Evolutionary conservation across 2,329 filamentous ascomycete species (phyloP).

Genomic region (Camillea tinctor): DNA sequence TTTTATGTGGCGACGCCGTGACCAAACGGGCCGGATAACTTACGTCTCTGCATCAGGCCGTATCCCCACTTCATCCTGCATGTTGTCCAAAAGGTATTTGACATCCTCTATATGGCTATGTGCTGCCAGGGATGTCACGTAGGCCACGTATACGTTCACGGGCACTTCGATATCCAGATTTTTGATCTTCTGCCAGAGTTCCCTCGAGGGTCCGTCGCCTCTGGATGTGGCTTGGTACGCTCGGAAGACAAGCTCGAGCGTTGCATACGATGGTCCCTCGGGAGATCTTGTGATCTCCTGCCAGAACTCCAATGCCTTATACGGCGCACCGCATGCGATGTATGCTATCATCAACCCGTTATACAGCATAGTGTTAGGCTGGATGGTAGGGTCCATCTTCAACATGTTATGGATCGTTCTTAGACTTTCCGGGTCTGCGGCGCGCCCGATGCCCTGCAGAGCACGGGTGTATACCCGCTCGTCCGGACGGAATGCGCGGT

Average conservation of each 20-base stretch:
- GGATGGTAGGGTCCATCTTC: slow-evolving; percentile 83
- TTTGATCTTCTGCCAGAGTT: slow-evolving; percentile 70
- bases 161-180: slow-evolving; percentile 79
- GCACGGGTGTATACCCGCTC: slow-evolving; percentile 74
- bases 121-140: slow-evolving; percentile 72
- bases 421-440: slow-evolving; percentile 62
- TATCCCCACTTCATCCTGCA: slow-evolving; percentile 59
- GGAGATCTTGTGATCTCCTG: slow-evolving; percentile 74
- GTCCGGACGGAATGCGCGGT: slow-evolving; percentile 62
- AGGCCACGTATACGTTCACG: slow-evolving; percentile 69
- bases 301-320: slow-evolving; percentile 76
- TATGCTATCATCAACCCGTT: slow-evolving; percentile 90
- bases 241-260: slow-evolving; percentile 77
- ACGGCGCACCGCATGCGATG: slow-evolving; percentile 63
- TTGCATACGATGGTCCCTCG: slow-evolving; percentile 85
- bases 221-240: slow-evolving; percentile 65
- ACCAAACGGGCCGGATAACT: slow-evolving; percentile 14
- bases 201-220: slow-evolving; percentile 59
- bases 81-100: slow-evolving; percentile 62
- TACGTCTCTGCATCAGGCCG: slow-evolving; percentile 26
- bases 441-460: slow-evolving; percentile 71
- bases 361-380: slow-evolving; percentile 71
- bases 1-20: slow-evolving; percentile 6
- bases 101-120: slow-evolving; percentile 70
- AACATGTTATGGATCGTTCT: slow-evolving; percentile 86